These are phyloP conservation scores for Fomitiporia mediterranea DNA, from an alignment of 1,284 basidiomycete genomes.

Conservation along the genomic window DNA sequence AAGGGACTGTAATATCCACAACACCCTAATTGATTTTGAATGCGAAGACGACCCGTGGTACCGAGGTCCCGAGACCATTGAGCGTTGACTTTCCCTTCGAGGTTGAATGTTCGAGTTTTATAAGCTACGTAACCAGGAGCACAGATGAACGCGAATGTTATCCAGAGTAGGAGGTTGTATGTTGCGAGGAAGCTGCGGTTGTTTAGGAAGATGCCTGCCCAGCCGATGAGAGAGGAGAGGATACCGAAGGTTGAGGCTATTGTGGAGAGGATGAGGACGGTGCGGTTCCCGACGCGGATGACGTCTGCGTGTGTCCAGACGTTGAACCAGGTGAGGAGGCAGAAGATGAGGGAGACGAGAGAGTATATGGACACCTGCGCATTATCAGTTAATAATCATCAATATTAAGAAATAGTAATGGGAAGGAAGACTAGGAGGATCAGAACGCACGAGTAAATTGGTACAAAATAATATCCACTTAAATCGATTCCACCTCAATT, in stretches of 20 bases:
- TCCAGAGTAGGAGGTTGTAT: conserved; percentile 42
- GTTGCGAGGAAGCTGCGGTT: conserved; percentile 45
- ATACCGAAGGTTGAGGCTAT: conserved; percentile 35
- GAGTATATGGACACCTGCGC: conserved; percentile 39
- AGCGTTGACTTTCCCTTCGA: conserved; percentile 69
- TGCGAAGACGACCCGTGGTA: conserved; percentile 45
- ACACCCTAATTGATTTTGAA: conserved; percentile 62
- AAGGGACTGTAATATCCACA: conserved; percentile 70
- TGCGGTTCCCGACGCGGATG: conserved; percentile 39
- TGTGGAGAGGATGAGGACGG: conserved; percentile 43
- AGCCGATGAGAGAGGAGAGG: conserved; percentile 42
- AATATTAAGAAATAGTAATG: conserved; percentile 8
- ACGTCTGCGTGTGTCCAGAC: conserved; percentile 42
- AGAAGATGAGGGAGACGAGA: conserved; percentile 36
- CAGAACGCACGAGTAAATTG: conserved; percentile 36
- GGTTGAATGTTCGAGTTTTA: conserved; percentile 59
- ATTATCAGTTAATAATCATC: too few relatives aligned
- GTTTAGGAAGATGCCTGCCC: conserved; percentile 45
- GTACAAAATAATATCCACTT: conserved; percentile 41
- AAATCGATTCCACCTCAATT: conserved; percentile 44
- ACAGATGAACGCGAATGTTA: conserved; percentile 56
- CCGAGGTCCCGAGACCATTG: conserved; percentile 61
- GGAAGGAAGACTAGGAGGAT: background rate
- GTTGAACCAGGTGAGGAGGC: conserved; percentile 45
- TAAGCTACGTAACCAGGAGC: conserved; percentile 68